A percentile compares a stretch with the other conserved stretches of the same genome.
phyloP scores from a whole-genome alignment of 1,284 basidiomycete genomes.

The Sphaerobolus stellatus region DNA sequence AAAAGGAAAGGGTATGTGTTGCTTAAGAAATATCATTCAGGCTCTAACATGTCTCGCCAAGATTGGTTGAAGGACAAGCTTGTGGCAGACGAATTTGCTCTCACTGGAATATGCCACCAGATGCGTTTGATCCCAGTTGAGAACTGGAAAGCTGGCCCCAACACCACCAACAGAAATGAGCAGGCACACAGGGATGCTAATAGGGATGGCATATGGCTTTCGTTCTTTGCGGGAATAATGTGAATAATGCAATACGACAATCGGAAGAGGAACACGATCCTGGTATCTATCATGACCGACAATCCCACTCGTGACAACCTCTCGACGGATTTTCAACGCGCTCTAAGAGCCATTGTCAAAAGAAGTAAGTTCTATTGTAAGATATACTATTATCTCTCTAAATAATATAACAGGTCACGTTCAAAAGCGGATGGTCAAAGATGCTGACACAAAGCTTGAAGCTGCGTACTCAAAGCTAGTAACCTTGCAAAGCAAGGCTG shows the following conservation, averaged over 20 bases:
- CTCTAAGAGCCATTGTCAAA: neutral
- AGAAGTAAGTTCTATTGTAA: neutral
- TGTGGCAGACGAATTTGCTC: conserved; percentile 16
- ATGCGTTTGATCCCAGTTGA: conserved; percentile 23
- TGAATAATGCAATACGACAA: neutral
- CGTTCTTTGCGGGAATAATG: neutral
- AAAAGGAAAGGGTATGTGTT: conserved; percentile 19
- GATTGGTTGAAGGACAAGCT: conserved; percentile 28
- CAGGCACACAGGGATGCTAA: conserved; percentile 13
- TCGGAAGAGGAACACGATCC: neutral
- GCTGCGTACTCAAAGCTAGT: no score
- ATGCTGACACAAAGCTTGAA: no score
- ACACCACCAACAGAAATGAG: conserved; percentile 28
- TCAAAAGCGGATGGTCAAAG: no score
- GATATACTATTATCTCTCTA: no score
- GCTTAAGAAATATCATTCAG: no score
- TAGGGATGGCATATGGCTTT: neutral
- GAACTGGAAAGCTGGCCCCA: conserved; percentile 25
- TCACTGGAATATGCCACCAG: conserved; percentile 25
- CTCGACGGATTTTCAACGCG: neutral
- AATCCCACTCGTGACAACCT: neutral
- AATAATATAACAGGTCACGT: no score
- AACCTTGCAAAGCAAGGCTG: no score
- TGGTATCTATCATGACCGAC: neutral
- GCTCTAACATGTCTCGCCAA: no score